phyloP scores from a whole-genome alignment of 2,329 filamentous ascomycete species.

The Pseudophaeomoniella oleicola region DNA sequence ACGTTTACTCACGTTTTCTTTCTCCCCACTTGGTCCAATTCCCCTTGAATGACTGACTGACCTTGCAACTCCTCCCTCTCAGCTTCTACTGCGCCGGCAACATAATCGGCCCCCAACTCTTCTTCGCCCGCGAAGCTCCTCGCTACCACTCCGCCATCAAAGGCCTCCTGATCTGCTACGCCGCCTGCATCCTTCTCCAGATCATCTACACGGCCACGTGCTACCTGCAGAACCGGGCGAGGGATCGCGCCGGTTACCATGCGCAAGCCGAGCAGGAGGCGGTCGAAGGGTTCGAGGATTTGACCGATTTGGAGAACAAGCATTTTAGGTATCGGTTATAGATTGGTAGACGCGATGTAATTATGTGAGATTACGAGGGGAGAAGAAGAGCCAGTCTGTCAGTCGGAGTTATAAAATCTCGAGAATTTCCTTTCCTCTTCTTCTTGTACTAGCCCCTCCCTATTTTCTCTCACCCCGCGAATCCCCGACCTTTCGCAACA shows the following conservation, averaged over 20 bases:
- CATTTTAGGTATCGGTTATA: constrained; percentile 5
- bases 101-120: constrained; percentile 27
- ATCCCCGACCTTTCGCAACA: too few species aligned
- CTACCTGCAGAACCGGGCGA: constrained; percentile 17
- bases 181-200: constrained; percentile 16
- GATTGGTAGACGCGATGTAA: too few species aligned
- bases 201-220: constrained; percentile 16
- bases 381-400: too few species aligned
- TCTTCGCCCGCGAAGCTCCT: constrained; percentile 19
- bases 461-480: too few species aligned
- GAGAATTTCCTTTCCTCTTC: too few species aligned
- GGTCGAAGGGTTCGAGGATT: constrained; percentile 16
- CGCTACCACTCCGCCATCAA: constrained; percentile 19
- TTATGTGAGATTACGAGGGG: too few species aligned
- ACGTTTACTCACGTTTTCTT: background rate
- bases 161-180: constrained; percentile 13
- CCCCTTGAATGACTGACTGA: too few species aligned
- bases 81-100: constrained; percentile 19
- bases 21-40: background rate
- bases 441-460: too few species aligned
- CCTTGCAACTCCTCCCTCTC: background rate
- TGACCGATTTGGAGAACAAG: constrained; percentile 21
- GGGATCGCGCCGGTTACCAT: constrained; percentile 10
- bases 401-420: too few species aligned
- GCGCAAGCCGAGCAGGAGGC: constrained; percentile 14